phyloP scores from a whole-genome alignment of 2,329 filamentous ascomycete species.

The Fusarium denticulatum region DNA sequence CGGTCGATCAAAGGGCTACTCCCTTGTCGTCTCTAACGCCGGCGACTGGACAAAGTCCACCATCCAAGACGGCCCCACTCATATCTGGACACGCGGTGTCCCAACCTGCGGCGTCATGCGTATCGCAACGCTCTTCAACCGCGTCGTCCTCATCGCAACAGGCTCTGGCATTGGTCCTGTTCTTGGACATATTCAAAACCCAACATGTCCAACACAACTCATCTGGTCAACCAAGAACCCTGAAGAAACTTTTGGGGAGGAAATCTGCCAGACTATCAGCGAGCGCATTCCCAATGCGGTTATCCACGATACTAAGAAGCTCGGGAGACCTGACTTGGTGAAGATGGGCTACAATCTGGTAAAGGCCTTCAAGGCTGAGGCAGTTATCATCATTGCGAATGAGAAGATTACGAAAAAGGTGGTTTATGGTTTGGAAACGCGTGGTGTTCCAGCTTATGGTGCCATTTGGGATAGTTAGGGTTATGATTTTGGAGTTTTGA shows the following conservation, averaged over 20 bases:
- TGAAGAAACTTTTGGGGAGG: slow-evolving; percentile 67
- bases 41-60: slow-evolving; percentile 78
- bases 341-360: slow-evolving; percentile 62
- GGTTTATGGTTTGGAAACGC: slow-evolving; percentile 73
- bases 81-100: slow-evolving; percentile 74
- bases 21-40: slow-evolving; percentile 74
- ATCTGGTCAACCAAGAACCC: slow-evolving; percentile 76
- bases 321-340: slow-evolving; percentile 68
- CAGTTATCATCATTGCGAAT: slow-evolving; percentile 79
- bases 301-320: slow-evolving; percentile 71
- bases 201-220: slow-evolving; percentile 64
- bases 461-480: slow-evolving; percentile 73
- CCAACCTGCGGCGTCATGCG: slow-evolving; percentile 75
- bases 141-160: slow-evolving; percentile 75
- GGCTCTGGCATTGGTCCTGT: slow-evolving; percentile 79
- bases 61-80: slow-evolving; percentile 68
- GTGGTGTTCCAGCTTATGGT: slow-evolving; percentile 74
- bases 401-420: slow-evolving; percentile 72
- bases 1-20: slow-evolving; percentile 61
- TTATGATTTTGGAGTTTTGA: background rate
- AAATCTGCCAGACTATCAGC: slow-evolving; percentile 65
- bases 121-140: slow-evolving; percentile 71
- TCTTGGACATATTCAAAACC: slow-evolving; percentile 66
- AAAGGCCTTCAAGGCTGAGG: slow-evolving; percentile 69
- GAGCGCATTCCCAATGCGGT: slow-evolving; percentile 69